Evolutionary conservation across 2,329 filamentous ascomycete genomes (phyloP), one percentile per base, ranked within the genome.

Genomic region (Aphanoascus verrucosus): DNA sequence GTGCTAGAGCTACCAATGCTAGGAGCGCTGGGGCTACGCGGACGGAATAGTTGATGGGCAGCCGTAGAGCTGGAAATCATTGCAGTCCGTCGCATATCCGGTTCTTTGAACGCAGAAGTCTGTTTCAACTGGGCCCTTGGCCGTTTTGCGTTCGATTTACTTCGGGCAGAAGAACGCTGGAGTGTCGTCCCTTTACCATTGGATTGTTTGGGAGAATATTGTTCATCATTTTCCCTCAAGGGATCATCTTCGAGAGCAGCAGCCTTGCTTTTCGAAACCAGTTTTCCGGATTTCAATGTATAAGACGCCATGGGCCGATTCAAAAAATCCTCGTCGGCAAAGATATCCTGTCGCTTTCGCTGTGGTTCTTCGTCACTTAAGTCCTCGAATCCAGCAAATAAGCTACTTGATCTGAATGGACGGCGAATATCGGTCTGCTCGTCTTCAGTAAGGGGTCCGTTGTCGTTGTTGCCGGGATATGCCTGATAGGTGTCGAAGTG

Each of bases 351-450:
- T 38, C 54, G 45, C 34, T 54, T 57, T 7, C 60, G 60, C 6
- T 61, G 59, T 7, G 53, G 55, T 57, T 70, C 69, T 14, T 77
- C 74, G 54, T 77, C 75, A 62, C 82, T 88, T 43, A 75, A 76
- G 11, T 80, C 81, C 45, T 91, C 86, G 60, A 94, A 93, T 0
- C 87, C 87, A 32, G 87, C 86, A 67, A 93, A 93, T n/a, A 94
- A 73, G 64, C 86, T 93, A 68, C 86, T 91, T 47, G 87, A 83
- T 53, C 87, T 78, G 63, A 86, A 83, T 0, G 86, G 85, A 14
- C 84, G 79, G 56, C 83, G 79, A 64, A 85, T 75, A 1, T 82
- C 78, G 1, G 77, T 76, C 51, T 76, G 78, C 12, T 52, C 52
- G 35, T 58, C 54, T 19, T 68, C 72, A 1, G 83, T 82, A 40